Conservation (phyloP, 1,284 basidiomycete species). For the Flammula alnicola region DNA sequence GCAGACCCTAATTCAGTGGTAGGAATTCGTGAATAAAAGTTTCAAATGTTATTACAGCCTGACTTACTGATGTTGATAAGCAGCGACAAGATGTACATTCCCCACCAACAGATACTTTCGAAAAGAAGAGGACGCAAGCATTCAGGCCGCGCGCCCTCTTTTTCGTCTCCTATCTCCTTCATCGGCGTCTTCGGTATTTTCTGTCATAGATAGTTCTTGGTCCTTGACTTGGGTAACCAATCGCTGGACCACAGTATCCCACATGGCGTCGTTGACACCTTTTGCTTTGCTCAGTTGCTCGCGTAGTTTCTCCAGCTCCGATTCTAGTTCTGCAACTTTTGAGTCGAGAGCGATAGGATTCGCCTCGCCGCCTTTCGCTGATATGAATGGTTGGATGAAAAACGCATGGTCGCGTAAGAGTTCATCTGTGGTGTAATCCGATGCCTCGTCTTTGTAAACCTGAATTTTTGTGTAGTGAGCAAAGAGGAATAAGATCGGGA, state of each 20-base stretch:
- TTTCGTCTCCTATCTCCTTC: slow-evolving; percentile 41
- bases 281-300: slow-evolving; percentile 81
- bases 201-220: slow-evolving; percentile 18
- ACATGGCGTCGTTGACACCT: slow-evolving; percentile 88
- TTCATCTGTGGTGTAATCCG: slow-evolving; percentile 52
- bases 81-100: not conserved
- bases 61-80: not conserved
- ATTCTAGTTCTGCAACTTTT: slow-evolving; percentile 71
- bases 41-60: not conserved
- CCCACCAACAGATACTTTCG: not conserved
- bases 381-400: slow-evolving; percentile 52
- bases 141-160: slow-evolving; percentile 36
- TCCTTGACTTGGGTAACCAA: slow-evolving; percentile 48
- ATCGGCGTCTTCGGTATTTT: slow-evolving; percentile 24
- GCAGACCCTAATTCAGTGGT: too few relatives aligned
- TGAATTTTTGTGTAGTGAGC: slow-evolving; percentile 19
- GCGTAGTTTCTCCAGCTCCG: slow-evolving; percentile 67
- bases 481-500: slow-evolving; percentile 9
- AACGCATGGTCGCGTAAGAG: slow-evolving; percentile 64
- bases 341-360: slow-evolving; percentile 50
- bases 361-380: slow-evolving; percentile 27
- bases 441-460: slow-evolving; percentile 34
- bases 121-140: not conserved
- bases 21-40: not conserved
- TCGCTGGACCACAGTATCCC: slow-evolving; percentile 78